Evolutionary conservation across 2,329 filamentous ascomycete species (phyloP), one percentile per base, ranked within the genome.

Genomic region (Arthrocladium fulminans): DNA sequence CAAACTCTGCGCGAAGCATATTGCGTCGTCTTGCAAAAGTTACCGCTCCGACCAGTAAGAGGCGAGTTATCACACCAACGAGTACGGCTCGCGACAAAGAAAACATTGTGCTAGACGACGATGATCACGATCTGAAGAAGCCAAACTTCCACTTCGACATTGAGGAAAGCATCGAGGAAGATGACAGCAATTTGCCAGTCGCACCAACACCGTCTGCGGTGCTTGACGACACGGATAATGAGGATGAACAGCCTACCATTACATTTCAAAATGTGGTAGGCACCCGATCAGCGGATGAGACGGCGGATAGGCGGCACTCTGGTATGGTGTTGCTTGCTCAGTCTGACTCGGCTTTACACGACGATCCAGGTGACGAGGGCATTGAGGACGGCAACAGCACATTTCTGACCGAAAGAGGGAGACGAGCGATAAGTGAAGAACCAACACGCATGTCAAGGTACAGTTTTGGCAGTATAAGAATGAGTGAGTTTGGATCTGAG

Each of bases 1-100:
- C 54, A 34, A 75, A 78, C 58, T 78, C 76, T 5, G 75, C 75
- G 3, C 71, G 77, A 54, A 74, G 77, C 57, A 69, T 75, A 22
- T 59, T 79, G 45, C 66, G 70, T 41, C 72, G 74, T 46, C 60
- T 79, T 7, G 75, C 75, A 45, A 74, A 66, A 67, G 66, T 74
- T 73, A 65, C 78, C 41, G 74, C 74, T 1, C 71, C 68, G 12
- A 58, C 65, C n/a, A 72, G 70, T 2, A 63, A 67, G 50, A 67
- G 69, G 5, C 66, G 72, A 9, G 60, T 67, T 32, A 71, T 71
- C 2, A 75, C 75, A 4, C 73, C 74, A 1, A 63, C 67, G 51
- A 63, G 61, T 27, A 22, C 51, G 52, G 62, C 46, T 41, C 4
- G 15, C 13, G 48, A 43, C 24, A 59, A 54, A 41, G 55, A 53